Conservation (phyloP, 805 yeast species). For the Zygosaccharomyces gambellarensis region DNA sequence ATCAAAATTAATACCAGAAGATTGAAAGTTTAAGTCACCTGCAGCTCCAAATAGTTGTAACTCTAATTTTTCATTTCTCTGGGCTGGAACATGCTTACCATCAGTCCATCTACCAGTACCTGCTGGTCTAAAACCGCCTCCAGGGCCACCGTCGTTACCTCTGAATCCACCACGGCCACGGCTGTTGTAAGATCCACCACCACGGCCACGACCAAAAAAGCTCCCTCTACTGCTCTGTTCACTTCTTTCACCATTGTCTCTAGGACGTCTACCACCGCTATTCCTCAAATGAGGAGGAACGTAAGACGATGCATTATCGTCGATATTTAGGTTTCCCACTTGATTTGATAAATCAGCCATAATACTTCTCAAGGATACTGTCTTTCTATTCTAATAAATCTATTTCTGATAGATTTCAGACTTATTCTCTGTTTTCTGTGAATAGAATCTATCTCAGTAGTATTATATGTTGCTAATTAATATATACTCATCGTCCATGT, state of each 20-base stretch:
- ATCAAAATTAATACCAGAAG: slow-evolving; percentile 97
- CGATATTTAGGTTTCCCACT: slow-evolving; percentile 52
- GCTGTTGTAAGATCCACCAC: slow-evolving; percentile 32
- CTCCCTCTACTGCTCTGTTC: slow-evolving; percentile 32
- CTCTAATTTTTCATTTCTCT: slow-evolving; percentile 65
- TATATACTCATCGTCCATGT: neutral
- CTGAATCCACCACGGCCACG: slow-evolving; percentile 39
- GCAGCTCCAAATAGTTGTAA: slow-evolving; percentile 79
- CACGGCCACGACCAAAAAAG: slow-evolving; percentile 33
- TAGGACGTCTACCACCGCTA: slow-evolving; percentile 21
- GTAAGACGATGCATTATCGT: slow-evolving; percentile 30
- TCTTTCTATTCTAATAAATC: too few relatives aligned
- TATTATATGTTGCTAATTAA: neutral
- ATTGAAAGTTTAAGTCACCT: slow-evolving; percentile 61
- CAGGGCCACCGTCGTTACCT: slow-evolving; percentile 30
- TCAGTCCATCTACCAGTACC: slow-evolving; percentile 80
- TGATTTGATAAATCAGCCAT: slow-evolving; percentile 59
- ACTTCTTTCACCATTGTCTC: slow-evolving; percentile 27
- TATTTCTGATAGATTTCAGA: too few relatives aligned
- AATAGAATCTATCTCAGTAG: too few relatives aligned
- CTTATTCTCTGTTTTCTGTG: too few relatives aligned
- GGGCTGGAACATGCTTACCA: slow-evolving; percentile 84
- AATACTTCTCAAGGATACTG: slow-evolving; percentile 15
- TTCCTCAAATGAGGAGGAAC: slow-evolving; percentile 49
- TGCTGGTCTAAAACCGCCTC: slow-evolving; percentile 25